Percentiles rank a stretch among this genome's conserved stretches.
These are phyloP conservation scores for Sporisorium graminicola DNA, from an alignment of 1,284 basidiomycete species.

Conservation along the genomic window DNA sequence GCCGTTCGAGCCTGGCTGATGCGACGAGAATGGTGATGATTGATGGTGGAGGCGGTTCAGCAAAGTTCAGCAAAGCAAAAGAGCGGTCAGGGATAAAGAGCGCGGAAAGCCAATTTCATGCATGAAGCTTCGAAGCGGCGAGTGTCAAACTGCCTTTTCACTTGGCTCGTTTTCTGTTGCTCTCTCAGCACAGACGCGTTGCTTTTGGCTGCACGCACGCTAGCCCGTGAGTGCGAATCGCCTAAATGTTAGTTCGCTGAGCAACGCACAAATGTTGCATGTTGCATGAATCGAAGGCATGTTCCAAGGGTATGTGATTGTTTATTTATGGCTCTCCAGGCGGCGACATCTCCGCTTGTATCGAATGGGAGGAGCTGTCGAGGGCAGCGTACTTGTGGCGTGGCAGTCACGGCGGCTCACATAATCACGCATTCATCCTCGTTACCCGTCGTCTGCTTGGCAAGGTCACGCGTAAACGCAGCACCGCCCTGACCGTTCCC, in stretches of 20 bases:
- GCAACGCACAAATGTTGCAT: too few species aligned
- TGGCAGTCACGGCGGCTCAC: too few species aligned
- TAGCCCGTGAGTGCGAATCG: not conserved
- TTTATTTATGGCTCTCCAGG: not conserved
- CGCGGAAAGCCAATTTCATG: conserved; percentile 4
- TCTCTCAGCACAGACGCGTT: conserved; percentile 19
- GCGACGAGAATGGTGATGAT: not conserved
- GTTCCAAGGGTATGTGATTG: not conserved
- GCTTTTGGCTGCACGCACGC: not conserved
- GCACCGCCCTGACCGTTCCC: conserved; percentile 70
- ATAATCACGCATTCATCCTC: conserved; percentile 58
- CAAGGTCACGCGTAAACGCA: conserved; percentile 62
- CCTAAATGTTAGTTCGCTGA: not conserved
- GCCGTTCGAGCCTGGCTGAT: not conserved
- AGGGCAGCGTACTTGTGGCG: not conserved
- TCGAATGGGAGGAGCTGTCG: not conserved
- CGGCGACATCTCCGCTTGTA: not conserved
- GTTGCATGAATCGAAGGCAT: too few species aligned
- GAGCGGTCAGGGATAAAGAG: too few species aligned
- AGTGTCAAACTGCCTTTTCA: conserved; percentile 6
- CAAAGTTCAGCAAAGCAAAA: not conserved
- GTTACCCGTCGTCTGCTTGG: conserved; percentile 60
- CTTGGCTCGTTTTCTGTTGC: too few species aligned
- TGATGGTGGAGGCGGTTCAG: not conserved
- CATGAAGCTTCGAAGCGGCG: conserved; percentile 10